Base-by-base conservation (phyloP, 2,329 filamentous ascomycete genomes). In the Dactylonectria macrodidyma region DNA sequence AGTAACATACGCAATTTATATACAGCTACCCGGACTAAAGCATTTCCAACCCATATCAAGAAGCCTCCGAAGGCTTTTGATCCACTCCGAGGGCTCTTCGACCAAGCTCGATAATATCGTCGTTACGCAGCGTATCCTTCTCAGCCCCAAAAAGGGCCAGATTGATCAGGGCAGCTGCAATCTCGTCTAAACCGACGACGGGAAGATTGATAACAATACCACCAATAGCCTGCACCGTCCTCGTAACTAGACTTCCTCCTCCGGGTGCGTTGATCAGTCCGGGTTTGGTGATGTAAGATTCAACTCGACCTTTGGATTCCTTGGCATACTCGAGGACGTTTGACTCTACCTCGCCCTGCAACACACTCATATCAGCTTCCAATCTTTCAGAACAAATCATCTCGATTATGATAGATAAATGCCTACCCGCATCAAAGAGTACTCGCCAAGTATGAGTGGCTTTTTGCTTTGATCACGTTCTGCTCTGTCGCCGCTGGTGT, bases 261-360 rank as follows among this genome's bases (percentile, higher is more conserved):
- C 61, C 60, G 0, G 70, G 46, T 7, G 70, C 61, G 8, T 65
- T 64, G 59, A 88, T 83, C 16, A 84, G 64, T 0, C 85, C 85
- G 0, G 84, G 80, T 62, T 84, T 86, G 6, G 78, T 81, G 1
- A 84, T 73, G n/a, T 75, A 75, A 0, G 76, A 78, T 63, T 86
- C 80, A 26, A 86, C 71, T 1, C 73, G 62, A 2, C 79, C 81
- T 2, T 78, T 70, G n/a, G 82, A 78, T 9, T 84, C 71, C 22
- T 79, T 72, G 3, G 83, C 83, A 22, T 81, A 82, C 1, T 78
- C 78, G 4, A 87, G 78, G 4, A 88, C 76, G 19, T 77, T 73
- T 8, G 71, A 81, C 68, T 88, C 87, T 0, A 82, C 81, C 48
- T 85, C 81, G 7, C 86, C 86, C 86, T 88, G 36, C n/a, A 55